Evolutionary conservation across 345 rosid genomes (phyloP), one percentile per base, ranked within the genome.

Genomic region (Melaleuca quinquenervia): DNA sequence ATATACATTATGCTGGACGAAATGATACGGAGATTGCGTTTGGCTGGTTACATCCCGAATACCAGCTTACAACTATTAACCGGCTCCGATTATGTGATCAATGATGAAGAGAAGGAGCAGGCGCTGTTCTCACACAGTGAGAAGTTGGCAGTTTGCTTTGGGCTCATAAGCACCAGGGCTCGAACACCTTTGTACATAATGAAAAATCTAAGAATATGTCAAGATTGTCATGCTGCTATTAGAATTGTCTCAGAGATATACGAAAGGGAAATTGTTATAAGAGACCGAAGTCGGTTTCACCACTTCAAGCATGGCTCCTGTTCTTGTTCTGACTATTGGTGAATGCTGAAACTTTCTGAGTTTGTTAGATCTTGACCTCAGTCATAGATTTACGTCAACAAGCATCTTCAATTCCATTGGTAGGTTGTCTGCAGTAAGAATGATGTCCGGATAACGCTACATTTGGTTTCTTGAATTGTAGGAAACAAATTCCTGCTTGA

Each of bases 261-360:
- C 75, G 89, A 89, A n/a, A 86, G 94, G 88, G 93, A 94, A 85
- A 93, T 95, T 82, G 89, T 93, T 41, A 89, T 94, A 70, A 92
- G 99, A 88, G 99, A 95, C 83, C 94, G 96, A n/a, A 93, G 94
- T 84, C 94, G 98, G 49, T 96, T 96, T 88, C 98, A 96, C 89
- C 90, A 89, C 82, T 96, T 96, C 90, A 92, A 87, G 56, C 87
- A 90, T 83, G 97, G 97, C 58, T 92, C 92, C 5, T 95, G 98
- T 88, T 95, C 99, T 87, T 96, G 99, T 87, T 92, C 90, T 64
- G 95, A 93, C 88, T 93, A 90, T 86, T 94, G 99, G 98, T 96
- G 92, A 95, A 36, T 70, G 78, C 78, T 70, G 78, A 32, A 16
- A 70, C 12, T 70, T 70, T 70, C 78, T 6, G 24, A 18, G 48